Percentiles rank a stretch among this genome's conserved stretches.
Evolutionary conservation across 352 stramenopile species (phyloP).

Genomic region (Globisporangium solare): DNA sequence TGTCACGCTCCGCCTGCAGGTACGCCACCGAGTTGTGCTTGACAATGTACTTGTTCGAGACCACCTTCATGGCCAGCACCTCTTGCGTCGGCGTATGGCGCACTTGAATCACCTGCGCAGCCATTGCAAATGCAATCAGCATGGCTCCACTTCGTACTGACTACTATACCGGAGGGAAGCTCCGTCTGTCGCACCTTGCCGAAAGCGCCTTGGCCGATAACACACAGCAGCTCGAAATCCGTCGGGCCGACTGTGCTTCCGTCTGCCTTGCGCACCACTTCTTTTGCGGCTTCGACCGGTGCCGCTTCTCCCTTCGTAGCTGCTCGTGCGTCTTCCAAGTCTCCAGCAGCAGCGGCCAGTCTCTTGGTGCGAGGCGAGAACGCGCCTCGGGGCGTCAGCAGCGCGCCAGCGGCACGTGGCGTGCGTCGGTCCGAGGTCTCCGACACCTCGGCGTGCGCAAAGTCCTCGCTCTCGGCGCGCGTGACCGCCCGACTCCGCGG

Average conservation of each 20-base stretch:
- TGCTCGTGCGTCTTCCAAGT: slow-evolving; percentile 6
- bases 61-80: slow-evolving; percentile 85
- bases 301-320: slow-evolving; percentile 16
- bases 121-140: background rate
- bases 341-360: background rate
- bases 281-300: background rate
- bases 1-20: slow-evolving; percentile 75
- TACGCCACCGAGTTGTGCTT: slow-evolving; percentile 81
- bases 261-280: background rate
- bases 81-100: slow-evolving; percentile 65
- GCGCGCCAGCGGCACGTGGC: background rate
- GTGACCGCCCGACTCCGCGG: slow-evolving; percentile 33
- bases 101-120: slow-evolving; percentile 71
- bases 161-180: too few relatives aligned
- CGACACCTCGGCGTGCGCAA: slow-evolving; percentile 39
- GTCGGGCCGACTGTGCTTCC: slow-evolving; percentile 37
- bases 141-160: background rate
- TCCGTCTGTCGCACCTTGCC: slow-evolving; percentile 40
- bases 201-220: slow-evolving; percentile 82
- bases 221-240: slow-evolving; percentile 79
- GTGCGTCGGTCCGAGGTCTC: slow-evolving; percentile 5
- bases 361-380: slow-evolving; percentile 8
- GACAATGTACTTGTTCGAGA: slow-evolving; percentile 83
- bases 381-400: slow-evolving; percentile 12
- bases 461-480: slow-evolving; percentile 58